These are phyloP conservation scores for Rhodotorula babjevae DNA, from an alignment of 768 basidiomycete species.

Conservation along the genomic window DNA sequence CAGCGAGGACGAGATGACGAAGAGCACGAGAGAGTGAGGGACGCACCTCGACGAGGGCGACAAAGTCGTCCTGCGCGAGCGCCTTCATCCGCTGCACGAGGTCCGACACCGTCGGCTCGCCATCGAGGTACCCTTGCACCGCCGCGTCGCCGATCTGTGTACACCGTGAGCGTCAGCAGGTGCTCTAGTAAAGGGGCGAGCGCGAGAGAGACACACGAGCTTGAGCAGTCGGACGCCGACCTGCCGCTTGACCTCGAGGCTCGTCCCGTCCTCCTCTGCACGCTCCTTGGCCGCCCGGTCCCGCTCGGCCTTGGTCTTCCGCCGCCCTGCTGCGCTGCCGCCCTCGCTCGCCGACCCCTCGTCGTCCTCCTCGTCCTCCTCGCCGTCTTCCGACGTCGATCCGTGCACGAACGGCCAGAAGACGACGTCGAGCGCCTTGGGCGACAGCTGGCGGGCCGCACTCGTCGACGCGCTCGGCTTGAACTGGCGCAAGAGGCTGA, in stretches of 20 bases:
- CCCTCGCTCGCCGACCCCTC: neutral
- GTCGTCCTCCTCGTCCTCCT: neutral
- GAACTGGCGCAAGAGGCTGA: conserved; percentile 28
- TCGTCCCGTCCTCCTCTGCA: conserved; percentile 11
- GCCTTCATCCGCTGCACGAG: conserved; percentile 17
- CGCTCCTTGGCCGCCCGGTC: neutral
- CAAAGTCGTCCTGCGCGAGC: neutral
- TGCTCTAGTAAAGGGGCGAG: no score
- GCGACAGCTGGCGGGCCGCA: conserved; percentile 3
- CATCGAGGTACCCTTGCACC: conserved; percentile 7
- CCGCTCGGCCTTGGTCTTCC: neutral
- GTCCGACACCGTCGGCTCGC: neutral
- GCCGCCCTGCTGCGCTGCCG: neutral
- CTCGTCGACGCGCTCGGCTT: conserved; percentile 13
- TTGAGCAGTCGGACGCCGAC: conserved; percentile 5
- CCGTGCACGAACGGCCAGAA: conserved; percentile 27
- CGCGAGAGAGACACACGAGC: conserved; percentile 7
- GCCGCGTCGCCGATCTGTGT: conserved; percentile 15
- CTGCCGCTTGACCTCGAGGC: conserved; percentile 8
- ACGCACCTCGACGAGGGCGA: conserved; percentile 19
- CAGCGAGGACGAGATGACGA: no score
- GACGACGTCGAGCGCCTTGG: conserved; percentile 28
- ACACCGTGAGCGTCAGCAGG: neutral
- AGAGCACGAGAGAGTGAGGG: no score
- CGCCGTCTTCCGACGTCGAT: neutral